Base-by-base conservation (phyloP, 495 filamentous ascomycete species). In the Penicillium egyptiacum region DNA sequence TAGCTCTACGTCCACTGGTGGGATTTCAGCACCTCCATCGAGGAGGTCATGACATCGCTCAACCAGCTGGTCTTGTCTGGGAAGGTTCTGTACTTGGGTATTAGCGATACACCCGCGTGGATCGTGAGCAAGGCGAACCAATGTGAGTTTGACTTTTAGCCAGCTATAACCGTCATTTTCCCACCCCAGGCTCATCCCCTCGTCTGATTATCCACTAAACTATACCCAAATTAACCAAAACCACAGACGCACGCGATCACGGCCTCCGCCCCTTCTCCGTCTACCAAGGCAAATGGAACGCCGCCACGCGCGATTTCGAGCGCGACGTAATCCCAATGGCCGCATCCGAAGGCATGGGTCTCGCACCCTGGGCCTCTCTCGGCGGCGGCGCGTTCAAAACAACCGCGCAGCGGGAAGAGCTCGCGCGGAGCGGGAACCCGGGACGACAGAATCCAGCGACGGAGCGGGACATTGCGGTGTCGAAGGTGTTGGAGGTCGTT, bases 61-160 rank as follows among this genome's bases (percentile, higher is more conserved):
- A 83, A 90, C 67, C 65, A 71, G 46, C 67, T 89, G 3, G 81
- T 89, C 19, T 43, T 58, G 0, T 53, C 75, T 23, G 86, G 87
- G 22, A 89, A 89, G 67, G 87, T 89, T 0, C 67, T 89, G 5
- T 90, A 90, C 56, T 79, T 91, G 0, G 88, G 87, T 30, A 73
- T 89, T 59, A 82, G 76, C 35, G 88, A 90, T 62, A 82, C 85
- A 0, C 86, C 86, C 0, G 86, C 87, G n/a, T 90, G 86, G 85
- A 68, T 89, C 8, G 86, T 90, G 9, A 61, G 66, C 57, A 87
- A 86, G 61, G 84, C 84, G 37, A 90, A 90, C 59, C 73, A 85
- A 63, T 74, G 62, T 65, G 50, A 17, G 55, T 37, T 19, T 22
- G 11, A 22, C 26, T 4, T 31, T 35, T 14, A 35, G 33, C 5